Conservation (phyloP, 768 basidiomycete genomes). For the Mycena rebaudengoi region DNA sequence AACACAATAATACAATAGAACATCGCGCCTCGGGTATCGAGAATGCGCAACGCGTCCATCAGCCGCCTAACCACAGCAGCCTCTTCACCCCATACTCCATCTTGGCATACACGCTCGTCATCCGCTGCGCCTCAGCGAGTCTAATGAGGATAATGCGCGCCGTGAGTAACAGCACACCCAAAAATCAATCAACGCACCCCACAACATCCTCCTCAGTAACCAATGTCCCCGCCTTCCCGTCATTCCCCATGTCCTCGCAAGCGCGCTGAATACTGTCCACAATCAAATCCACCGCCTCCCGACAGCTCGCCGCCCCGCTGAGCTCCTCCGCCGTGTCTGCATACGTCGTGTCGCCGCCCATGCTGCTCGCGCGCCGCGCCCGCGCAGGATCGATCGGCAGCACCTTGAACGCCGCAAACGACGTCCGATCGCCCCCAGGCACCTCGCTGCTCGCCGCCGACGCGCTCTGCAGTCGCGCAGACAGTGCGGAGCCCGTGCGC, state of each 20-base stretch:
- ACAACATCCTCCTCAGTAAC: slow-evolving; percentile 79
- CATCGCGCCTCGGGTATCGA: too few species aligned
- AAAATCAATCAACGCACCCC: slow-evolving; percentile 76
- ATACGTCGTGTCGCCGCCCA: slow-evolving; percentile 48
- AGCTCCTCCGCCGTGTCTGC: slow-evolving; percentile 71
- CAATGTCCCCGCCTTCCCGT: slow-evolving; percentile 57
- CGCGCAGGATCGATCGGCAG: slow-evolving; percentile 76
- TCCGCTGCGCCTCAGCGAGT: slow-evolving; percentile 81
- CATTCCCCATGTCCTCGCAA: slow-evolving; percentile 60
- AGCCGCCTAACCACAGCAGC: slow-evolving; percentile 87
- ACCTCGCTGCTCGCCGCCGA: slow-evolving; percentile 36
- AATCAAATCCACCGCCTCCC: slow-evolving; percentile 79
- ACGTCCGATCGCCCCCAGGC: slow-evolving; percentile 39
- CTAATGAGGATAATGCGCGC: slow-evolving; percentile 47
- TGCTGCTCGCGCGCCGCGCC: slow-evolving; percentile 55
- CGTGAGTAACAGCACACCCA: slow-evolving; percentile 11
- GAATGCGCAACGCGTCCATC: too few species aligned
- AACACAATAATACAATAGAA: neutral
- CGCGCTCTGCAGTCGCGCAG: slow-evolving; percentile 46
- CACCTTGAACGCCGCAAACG: slow-evolving; percentile 82
- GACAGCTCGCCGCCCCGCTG: slow-evolving; percentile 69
- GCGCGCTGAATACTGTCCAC: slow-evolving; percentile 75
- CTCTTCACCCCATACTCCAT: slow-evolving; percentile 95
- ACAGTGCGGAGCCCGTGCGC: slow-evolving; percentile 33
- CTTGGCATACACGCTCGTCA: slow-evolving; percentile 88